Base-by-base conservation (phyloP, 1,139 yeast species). In the Pichia terricola region DNA sequence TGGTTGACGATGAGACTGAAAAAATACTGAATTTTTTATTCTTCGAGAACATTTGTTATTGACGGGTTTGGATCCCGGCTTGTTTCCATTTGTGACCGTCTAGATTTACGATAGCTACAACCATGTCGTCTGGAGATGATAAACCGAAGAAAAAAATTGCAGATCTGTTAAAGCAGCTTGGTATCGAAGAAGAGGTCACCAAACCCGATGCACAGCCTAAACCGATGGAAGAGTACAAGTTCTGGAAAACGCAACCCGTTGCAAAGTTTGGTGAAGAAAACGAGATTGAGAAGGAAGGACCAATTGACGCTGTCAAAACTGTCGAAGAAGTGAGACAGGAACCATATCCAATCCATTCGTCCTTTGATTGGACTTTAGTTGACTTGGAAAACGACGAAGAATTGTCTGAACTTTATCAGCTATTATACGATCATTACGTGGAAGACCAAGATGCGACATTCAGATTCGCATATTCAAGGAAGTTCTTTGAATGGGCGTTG, bases 191-290 rank as follows among this genome's bases (percentile, higher is more conserved):
- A 36, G 77, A 71, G 44, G 38, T 5, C 47, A 69, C 69, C 27
- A 35, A 41, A 3, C 48, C 48, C n/a, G 47, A 40, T 11, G 44
- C 42, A 27, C 78, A 72, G 36, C 68, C 73, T 35, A 83, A 82
- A 58, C 77, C 81, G 34, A 87, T 89, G 88, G 79, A 85, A 44
- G 95, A 88, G 58, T 87, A 89, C 69, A 87, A 86, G 66, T 91
- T 91, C 65, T 91, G 99, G 99, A 85, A 84, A 60, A 94, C 98
- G 6, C 99, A 91, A 64, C 98, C 98, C 0, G 98, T 94, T 25
- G 76, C 89, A 4, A 70, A 72, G 28, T 79, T 88, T 50, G 84
- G 83, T 59, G 91, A 81, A 56, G 22, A 16, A 16, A 16, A 16
- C 22, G 61, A 68, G 44, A 70, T 85, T 40, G 72, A 68, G 10